phyloP scores from a whole-genome alignment of 225 moss, liverwort and hornwort genomes.

The Pseudoscleropodium purum region DNA sequence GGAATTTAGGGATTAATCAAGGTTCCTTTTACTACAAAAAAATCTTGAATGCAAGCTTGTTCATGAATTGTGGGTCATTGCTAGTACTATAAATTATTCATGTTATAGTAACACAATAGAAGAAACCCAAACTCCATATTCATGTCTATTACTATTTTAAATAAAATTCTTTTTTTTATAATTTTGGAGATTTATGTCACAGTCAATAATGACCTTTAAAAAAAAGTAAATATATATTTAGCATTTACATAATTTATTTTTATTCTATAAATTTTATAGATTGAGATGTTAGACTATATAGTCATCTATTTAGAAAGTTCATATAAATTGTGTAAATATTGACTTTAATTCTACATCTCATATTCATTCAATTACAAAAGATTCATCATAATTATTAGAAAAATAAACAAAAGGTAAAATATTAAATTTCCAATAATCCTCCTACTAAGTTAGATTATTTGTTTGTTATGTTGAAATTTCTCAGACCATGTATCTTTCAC shows the following conservation, averaged over 20 bases:
- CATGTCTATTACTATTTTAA: no score
- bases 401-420: not conserved
- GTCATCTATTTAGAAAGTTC: accelerated
- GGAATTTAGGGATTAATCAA: no score
- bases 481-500: no score
- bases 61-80: not conserved
- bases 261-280: not conserved
- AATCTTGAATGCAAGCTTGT: accelerated
- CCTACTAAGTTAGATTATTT: no score
- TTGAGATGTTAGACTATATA: not conserved
- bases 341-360: not conserved
- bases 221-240: not conserved
- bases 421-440: not conserved
- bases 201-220: not conserved
- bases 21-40: not conserved
- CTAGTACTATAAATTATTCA: not conserved
- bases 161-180: not conserved
- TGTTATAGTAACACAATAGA: accelerated
- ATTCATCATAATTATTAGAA: not conserved
- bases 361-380: not conserved
- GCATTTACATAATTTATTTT: not conserved
- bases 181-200: not conserved
- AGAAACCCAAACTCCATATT: accelerated
- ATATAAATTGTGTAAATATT: not conserved
- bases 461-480: no score